Conservation (phyloP, 2,329 filamentous ascomycete species). For the Mycogone perniciosa region DNA sequence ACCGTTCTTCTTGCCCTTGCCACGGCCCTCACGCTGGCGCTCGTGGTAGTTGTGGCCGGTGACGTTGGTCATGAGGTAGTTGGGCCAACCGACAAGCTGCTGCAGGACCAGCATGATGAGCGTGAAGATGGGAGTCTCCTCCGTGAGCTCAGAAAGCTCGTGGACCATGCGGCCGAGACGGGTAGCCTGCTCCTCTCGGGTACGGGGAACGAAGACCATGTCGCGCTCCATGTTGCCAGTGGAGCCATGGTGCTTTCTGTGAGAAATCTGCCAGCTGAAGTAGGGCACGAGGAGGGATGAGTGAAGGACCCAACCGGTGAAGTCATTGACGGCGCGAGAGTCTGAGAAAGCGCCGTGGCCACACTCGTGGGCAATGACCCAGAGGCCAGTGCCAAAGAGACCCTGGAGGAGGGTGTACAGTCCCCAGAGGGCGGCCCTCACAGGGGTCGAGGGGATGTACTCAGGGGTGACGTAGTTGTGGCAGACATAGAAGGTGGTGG, state of each 20-base stretch:
- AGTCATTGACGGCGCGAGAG: constrained; percentile 86
- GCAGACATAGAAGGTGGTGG: constrained; percentile 76
- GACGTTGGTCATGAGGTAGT: constrained; percentile 86
- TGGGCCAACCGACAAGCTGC: constrained; percentile 87
- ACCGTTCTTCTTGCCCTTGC: constrained; percentile 86
- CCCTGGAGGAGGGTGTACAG: constrained; percentile 77
- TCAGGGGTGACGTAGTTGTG: constrained; percentile 86
- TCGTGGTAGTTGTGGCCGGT: constrained; percentile 96
- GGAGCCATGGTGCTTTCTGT: constrained; percentile 99
- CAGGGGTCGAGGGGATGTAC: constrained; percentile 62
- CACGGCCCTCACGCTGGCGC: constrained; percentile 85
- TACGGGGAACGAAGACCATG: constrained; percentile 98
- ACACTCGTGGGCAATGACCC: constrained; percentile 97
- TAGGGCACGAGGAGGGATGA: constrained; percentile 87
- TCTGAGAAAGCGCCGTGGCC: constrained; percentile 94
- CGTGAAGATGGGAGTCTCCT: constrained; percentile 88
- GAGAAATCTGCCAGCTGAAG: constrained; percentile 99
- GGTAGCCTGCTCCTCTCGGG: constrained; percentile 71
- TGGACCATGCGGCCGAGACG: constrained; percentile 69
- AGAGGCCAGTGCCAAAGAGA: constrained; percentile 86
- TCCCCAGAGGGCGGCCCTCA: constrained; percentile 58
- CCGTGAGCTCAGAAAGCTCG: constrained; percentile 80
- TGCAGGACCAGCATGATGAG: constrained; percentile 68
- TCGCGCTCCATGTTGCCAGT: constrained; percentile 96
- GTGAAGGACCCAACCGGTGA: constrained; percentile 87